Percentiles rank a stretch among this genome's conserved stretches.
phyloP scores from a whole-genome alignment of 345 rosid genomes.

The Camelina neglecta region DNA sequence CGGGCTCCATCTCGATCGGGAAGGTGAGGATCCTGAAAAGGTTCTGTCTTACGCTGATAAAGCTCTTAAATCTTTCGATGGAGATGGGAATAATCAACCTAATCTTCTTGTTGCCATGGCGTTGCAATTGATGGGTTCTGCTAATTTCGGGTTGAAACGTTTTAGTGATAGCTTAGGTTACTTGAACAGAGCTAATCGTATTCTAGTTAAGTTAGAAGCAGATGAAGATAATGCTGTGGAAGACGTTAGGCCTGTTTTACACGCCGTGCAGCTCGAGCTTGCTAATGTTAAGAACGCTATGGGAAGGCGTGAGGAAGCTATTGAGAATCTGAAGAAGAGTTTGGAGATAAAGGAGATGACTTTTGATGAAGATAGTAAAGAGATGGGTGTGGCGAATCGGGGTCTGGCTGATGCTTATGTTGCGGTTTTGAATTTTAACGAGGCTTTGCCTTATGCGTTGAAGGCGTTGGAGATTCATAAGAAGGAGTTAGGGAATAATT shows the following conservation, averaged over 20 bases:
- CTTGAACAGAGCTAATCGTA: conserved; percentile 76
- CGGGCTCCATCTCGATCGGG: conserved; percentile 87
- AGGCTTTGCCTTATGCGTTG: conserved; percentile 71
- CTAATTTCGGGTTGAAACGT: conserved; percentile 63
- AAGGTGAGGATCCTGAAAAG: conserved; percentile 80
- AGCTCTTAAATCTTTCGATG: conserved; percentile 72
- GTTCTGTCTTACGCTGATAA: conserved; percentile 63
- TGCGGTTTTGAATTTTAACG: conserved; percentile 82
- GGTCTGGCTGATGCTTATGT: conserved; percentile 82
- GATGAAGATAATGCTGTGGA: conserved; percentile 53
- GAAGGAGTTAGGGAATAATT: conserved; percentile 67
- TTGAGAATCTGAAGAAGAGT: conserved; percentile 72
- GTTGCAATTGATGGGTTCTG: conserved; percentile 81
- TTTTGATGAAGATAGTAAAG: conserved; percentile 73
- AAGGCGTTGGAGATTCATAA: conserved; percentile 82
- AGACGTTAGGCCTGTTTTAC: conserved; percentile 70
- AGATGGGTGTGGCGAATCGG: conserved; percentile 77
- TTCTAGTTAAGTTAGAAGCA: conserved; percentile 59
- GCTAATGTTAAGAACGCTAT: conserved; percentile 85
- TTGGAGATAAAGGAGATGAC: conserved; percentile 76
- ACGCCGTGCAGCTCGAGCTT: conserved; percentile 79
- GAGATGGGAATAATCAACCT: conserved; percentile 52
- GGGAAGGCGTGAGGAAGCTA: conserved; percentile 94
- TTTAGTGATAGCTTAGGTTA: conserved; percentile 84
- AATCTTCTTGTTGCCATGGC: conserved; percentile 72